phyloP scores from a whole-genome alignment of 768 basidiomycete genomes.

The Cystofilobasidium bisporidii region DNA sequence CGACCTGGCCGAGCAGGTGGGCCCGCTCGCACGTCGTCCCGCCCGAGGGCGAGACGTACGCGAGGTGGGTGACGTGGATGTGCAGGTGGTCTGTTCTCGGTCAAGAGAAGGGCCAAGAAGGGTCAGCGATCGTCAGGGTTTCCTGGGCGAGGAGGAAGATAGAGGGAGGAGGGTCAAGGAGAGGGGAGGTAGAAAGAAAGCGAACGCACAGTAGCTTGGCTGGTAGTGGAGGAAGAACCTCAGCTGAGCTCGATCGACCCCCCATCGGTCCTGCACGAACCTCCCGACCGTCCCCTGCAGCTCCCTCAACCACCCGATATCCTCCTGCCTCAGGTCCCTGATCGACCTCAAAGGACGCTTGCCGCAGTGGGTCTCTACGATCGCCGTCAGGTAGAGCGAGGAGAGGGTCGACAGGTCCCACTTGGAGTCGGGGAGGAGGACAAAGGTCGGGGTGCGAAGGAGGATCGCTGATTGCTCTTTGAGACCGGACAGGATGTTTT shows the following conservation, averaged over 20 bases:
- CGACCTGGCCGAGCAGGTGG: conserved; percentile 83
- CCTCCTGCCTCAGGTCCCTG: conserved; percentile 59
- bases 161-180: too few species aligned
- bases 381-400: conserved; percentile 74
- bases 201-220: conserved; percentile 75
- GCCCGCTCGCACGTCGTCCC: conserved; percentile 84
- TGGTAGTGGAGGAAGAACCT: conserved; percentile 89
- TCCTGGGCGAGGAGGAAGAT: too few species aligned
- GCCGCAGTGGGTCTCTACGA: conserved; percentile 53
- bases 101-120: neutral
- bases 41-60: conserved; percentile 48
- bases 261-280: neutral
- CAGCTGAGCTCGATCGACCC: conserved; percentile 46
- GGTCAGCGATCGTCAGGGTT: too few species aligned
- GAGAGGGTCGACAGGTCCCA: conserved; percentile 46
- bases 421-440: conserved; percentile 76
- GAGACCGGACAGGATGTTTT: conserved; percentile 57
- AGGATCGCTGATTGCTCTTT: conserved; percentile 20
- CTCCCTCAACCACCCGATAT: conserved; percentile 56
- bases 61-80: conserved; percentile 77
- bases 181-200: neutral
- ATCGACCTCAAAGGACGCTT: conserved; percentile 58
- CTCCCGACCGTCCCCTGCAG: conserved; percentile 47
- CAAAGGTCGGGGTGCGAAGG: conserved; percentile 45
- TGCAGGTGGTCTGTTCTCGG: conserved; percentile 73